phyloP scores from a whole-genome alignment of 306 rosid species.

The Citrullus amarus region DNA sequence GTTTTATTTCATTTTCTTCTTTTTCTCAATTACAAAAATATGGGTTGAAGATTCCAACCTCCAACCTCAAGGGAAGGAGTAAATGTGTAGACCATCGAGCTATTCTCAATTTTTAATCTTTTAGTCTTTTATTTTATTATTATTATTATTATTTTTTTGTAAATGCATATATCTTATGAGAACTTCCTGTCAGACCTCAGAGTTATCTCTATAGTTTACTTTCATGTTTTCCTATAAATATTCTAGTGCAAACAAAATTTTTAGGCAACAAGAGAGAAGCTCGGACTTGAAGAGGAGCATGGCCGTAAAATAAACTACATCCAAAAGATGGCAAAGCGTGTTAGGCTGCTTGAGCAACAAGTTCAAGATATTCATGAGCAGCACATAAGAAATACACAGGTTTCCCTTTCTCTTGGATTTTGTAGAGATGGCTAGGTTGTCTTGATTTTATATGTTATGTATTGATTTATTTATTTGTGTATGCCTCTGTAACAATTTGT shows the following conservation, averaged over 20 bases:
- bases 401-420: slow-evolving; percentile 19
- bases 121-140: no score
- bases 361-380: slow-evolving; percentile 52
- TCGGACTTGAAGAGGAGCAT: slow-evolving; percentile 46
- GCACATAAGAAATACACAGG: slow-evolving; percentile 63
- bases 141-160: no score
- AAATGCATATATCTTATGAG: neutral
- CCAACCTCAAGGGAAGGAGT: neutral
- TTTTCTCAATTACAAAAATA: neutral
- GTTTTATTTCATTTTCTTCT: neutral
- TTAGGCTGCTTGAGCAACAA: slow-evolving; percentile 49
- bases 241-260: slow-evolving; percentile 12
- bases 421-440: neutral
- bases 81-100: neutral
- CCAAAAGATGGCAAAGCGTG: slow-evolving; percentile 29
- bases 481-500: neutral
- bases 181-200: neutral
- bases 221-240: neutral
- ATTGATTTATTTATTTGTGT: neutral
- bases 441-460: neutral
- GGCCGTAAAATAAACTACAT: slow-evolving; percentile 22
- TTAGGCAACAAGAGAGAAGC: slow-evolving; percentile 58
- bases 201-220: neutral
- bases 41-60: neutral
- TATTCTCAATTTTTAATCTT: neutral